Conservation (phyloP, 495 filamentous ascomycete genomes). For the Trichoderma parareesei region DNA sequence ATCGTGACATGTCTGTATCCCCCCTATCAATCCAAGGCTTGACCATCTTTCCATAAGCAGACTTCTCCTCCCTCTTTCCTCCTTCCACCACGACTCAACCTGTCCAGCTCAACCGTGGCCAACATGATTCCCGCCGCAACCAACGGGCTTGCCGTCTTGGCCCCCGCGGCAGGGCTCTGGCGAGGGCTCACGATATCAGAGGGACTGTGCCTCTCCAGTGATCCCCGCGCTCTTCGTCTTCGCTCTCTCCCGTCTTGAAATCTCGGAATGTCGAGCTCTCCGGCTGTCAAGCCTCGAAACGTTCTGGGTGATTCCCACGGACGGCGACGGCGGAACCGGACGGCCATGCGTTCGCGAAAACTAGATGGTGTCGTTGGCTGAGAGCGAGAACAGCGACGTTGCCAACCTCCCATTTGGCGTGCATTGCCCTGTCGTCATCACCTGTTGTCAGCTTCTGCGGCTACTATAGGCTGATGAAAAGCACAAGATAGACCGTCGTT, state of each 20-base stretch:
- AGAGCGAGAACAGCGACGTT: not conserved
- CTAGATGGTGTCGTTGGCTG: not conserved
- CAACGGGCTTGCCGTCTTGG: not conserved
- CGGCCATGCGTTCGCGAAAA: conserved; percentile 5
- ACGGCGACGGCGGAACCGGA: not conserved
- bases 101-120: not conserved
- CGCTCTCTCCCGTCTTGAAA: conserved; percentile 1
- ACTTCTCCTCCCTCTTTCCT: not conserved
- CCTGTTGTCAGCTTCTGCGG: not conserved
- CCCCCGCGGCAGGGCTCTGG: not conserved
- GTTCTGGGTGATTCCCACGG: not conserved
- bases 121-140: not conserved
- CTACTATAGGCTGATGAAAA: not conserved
- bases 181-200: not conserved
- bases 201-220: not conserved
- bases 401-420: not conserved
- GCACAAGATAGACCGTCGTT: not conserved
- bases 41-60: too few species aligned
- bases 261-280: not conserved
- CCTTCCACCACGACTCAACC: not conserved
- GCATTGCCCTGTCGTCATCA: not conserved
- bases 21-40: not conserved
- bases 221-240: not conserved
- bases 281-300: not conserved
- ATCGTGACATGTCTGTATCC: not conserved